Base-by-base conservation (phyloP, 2,329 filamentous ascomycete species). In the Cladophialophora chaetospira region DNA sequence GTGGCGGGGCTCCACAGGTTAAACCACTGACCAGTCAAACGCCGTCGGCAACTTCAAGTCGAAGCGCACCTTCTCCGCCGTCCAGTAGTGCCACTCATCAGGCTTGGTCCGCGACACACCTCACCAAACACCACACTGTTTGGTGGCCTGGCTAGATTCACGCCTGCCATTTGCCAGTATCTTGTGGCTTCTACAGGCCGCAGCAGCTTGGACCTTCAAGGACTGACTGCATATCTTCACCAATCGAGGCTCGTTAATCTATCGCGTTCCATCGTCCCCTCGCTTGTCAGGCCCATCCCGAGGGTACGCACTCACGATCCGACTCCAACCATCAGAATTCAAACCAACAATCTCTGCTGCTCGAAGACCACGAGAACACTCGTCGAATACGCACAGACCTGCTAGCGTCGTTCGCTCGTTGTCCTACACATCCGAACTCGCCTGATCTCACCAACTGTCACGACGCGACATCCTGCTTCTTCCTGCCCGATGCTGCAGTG, bases 401-500 rank as follows among this genome's bases (percentile, higher is more conserved):
- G 3, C 42, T 28, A 23, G 15, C 21, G 8, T 28, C 13, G 11
- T 28, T 33, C 42, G 5, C 19, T 44, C 23, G 2, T 28, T 44
- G 11, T 28, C 23, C 3, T 23, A 8, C 8, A 28, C 9, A n/a
- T 23, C 21, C 42, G n/a, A n/a, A 28, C 23, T 15, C 5, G n/a
- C 15, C 23, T 28, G 4, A 4, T n/a, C 36, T 21, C 31, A 9
- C 25, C 17, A 13, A 17, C 21, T 31, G 8, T 23, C 43, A 53
- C 58, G 50, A 57, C 53, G 50, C 58, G 54, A 43, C 50, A 11
- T 33, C 4, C 19, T 19, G n/a, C 26, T 38, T 40, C 17, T 17
- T 28, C 21, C n/a, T 11, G 11, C 49, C 50, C 47, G 35, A 57
- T 60, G 58, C 45, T 50, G 13, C 21, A 35, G 17, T 38, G n/a